These are phyloP conservation scores for Eimeria tenella DNA, from an alignment of 169 alveolate genomes.

Conservation along the genomic window DNA sequence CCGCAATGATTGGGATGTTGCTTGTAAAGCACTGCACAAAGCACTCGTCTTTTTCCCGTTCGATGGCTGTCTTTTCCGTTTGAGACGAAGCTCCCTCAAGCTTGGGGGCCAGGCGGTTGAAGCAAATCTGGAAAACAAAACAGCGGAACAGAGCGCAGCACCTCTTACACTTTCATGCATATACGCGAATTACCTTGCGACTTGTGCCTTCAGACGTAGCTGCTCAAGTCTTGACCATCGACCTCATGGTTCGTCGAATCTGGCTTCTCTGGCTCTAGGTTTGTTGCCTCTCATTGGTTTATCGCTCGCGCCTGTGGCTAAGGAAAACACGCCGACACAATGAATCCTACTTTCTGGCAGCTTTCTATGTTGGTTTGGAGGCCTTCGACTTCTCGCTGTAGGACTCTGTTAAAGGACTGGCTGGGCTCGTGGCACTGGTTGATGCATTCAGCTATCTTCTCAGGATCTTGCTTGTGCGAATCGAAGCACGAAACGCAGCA, in stretches of 20 bases:
- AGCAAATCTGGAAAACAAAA: conserved; percentile 3
- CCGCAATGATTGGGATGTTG: neutral
- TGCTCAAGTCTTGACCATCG: too few species aligned
- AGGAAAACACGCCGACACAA: too few species aligned
- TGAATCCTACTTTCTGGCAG: conserved; percentile 58
- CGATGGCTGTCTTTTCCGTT: neutral
- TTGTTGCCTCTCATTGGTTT: too few species aligned
- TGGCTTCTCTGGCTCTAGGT: too few species aligned
- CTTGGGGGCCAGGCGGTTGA: conserved; percentile 4
- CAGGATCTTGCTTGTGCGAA: conserved; percentile 30
- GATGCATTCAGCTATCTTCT: conserved; percentile 54
- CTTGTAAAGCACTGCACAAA: conserved; percentile 1
- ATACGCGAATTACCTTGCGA: too few species aligned
- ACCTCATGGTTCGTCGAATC: too few species aligned
- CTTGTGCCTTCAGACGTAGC: too few species aligned
- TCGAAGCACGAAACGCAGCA: conserved; percentile 74
- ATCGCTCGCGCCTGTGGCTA: too few species aligned
- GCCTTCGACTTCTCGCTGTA: conserved; percentile 55
- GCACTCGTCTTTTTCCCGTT: neutral
- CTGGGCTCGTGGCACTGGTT: conserved; percentile 44
- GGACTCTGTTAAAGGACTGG: conserved; percentile 9
- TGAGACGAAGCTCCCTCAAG: neutral
- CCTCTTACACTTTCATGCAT: too few species aligned
- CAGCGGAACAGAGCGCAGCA: neutral
- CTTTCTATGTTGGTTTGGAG: conserved; percentile 53